These are phyloP conservation scores for Alternaria incomplexa DNA, from an alignment of 2,329 filamentous ascomycete genomes.

Conservation along the genomic window DNA sequence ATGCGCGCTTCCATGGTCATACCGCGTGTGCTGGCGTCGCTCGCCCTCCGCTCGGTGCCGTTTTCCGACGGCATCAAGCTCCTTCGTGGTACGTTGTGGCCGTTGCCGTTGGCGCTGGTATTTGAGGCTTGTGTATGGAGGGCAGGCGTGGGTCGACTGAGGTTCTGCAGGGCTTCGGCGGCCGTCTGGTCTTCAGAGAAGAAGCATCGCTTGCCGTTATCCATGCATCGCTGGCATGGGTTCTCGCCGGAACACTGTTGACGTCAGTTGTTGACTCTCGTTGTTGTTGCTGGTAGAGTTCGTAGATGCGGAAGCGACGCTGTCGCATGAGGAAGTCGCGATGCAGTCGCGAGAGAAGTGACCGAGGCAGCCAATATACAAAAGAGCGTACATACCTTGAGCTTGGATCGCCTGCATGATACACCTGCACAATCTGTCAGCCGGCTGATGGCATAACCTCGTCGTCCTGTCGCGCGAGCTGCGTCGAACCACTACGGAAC, in stretches of 20 bases:
- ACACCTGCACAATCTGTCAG: slow-evolving; percentile 35
- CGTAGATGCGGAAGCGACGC: not conserved
- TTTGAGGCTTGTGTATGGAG: slow-evolving; percentile 19
- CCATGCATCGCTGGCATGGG: slow-evolving; percentile 44
- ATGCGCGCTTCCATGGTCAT: slow-evolving; percentile 44
- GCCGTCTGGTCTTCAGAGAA: slow-evolving; percentile 48
- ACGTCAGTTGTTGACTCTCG: not conserved
- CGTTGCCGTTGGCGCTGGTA: slow-evolving; percentile 14
- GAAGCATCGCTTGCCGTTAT: slow-evolving; percentile 45
- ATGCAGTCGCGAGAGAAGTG: not conserved
- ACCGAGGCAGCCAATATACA: not conserved
- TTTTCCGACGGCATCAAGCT: slow-evolving; percentile 30
- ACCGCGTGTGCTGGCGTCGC: slow-evolving; percentile 34
- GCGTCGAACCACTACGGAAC: slow-evolving; percentile 25
- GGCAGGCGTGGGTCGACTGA: slow-evolving; percentile 40
- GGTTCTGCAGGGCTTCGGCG: slow-evolving; percentile 45
- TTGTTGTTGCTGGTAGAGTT: not conserved
- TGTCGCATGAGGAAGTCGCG: not conserved
- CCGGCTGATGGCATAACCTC: not conserved
- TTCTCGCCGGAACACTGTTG: slow-evolving; percentile 44
- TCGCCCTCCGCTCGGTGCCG: slow-evolving; percentile 28
- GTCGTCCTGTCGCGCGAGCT: slow-evolving; percentile 1
- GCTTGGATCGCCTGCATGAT: slow-evolving; percentile 43
- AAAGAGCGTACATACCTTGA: slow-evolving; percentile 33
- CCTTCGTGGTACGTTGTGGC: slow-evolving; percentile 20